phyloP scores from a whole-genome alignment of 768 basidiomycete species.

The Goffeauzyma gilvescens region DNA sequence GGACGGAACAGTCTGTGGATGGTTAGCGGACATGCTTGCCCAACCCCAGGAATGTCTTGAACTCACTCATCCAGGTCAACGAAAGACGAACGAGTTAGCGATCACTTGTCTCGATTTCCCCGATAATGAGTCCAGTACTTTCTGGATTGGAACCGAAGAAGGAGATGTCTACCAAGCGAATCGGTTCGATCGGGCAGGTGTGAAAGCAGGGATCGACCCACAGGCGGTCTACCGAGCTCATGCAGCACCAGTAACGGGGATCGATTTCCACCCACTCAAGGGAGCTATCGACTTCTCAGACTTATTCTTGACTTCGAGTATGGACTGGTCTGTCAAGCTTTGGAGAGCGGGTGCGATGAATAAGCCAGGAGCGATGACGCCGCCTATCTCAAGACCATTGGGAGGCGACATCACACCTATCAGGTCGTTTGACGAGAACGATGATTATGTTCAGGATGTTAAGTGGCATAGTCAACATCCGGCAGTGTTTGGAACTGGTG shows the following conservation, averaged over 20 bases:
- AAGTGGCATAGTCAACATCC: constrained; percentile 96
- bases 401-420: constrained; percentile 42
- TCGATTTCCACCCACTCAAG: constrained; percentile 80
- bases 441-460: constrained; percentile 96
- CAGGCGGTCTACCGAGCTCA: constrained; percentile 86
- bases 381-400: background rate
- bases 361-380: constrained; percentile 6
- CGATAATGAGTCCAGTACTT: constrained; percentile 85
- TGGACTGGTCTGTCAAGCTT: constrained; percentile 96
- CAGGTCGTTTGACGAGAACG: constrained; percentile 90
- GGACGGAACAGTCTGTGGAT: constrained; percentile 90
- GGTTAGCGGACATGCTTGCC: constrained; percentile 96
- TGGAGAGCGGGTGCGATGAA: constrained; percentile 52
- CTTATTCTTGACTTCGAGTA: constrained; percentile 75
- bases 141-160: constrained; percentile 97
- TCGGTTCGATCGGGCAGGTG: constrained; percentile 85
- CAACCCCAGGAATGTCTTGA: constrained; percentile 96
- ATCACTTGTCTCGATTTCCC: constrained; percentile 89
- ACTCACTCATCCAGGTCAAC: constrained; percentile 69
- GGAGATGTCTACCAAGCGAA: constrained; percentile 93
- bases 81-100: constrained; percentile 90
- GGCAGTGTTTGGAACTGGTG: constrained; percentile 77
- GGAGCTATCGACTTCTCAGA: constrained; percentile 92
- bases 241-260: constrained; percentile 76
- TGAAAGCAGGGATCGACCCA: constrained; percentile 87